These are phyloP conservation scores for Thalassia testudinum DNA, from an alignment of 116 monocot species.

Conservation along the genomic window DNA sequence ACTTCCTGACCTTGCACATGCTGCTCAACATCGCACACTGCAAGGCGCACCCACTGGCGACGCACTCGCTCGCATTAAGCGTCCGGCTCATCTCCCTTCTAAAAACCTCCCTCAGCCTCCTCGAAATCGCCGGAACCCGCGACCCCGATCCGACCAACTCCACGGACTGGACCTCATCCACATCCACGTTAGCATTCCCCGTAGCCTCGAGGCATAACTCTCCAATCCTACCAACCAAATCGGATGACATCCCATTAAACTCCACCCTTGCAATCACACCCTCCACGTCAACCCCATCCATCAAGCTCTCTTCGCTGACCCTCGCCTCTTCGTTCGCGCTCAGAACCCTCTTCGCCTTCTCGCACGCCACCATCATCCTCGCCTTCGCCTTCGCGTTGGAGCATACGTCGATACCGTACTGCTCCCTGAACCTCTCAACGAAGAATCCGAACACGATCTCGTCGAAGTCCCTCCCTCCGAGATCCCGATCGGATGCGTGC, in stretches of 20 bases:
- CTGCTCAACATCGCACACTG: slow-evolving; percentile 90
- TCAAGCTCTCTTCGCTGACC: slow-evolving; percentile 70
- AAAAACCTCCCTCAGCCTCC: slow-evolving; percentile 44
- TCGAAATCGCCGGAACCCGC: slow-evolving; percentile 55
- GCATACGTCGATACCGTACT: slow-evolving; percentile 29
- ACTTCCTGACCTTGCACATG: too few relatives aligned
- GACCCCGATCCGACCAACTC: slow-evolving; percentile 93
- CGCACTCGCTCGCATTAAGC: slow-evolving; percentile 86
- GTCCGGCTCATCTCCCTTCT: slow-evolving; percentile 56
- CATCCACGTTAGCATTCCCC: slow-evolving; percentile 24
- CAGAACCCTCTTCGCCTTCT: slow-evolving; percentile 91
- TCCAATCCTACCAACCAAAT: slow-evolving; percentile 44
- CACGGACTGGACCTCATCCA: slow-evolving; percentile 36
- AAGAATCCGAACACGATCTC: slow-evolving; percentile 55
- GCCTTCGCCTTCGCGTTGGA: slow-evolving; percentile 53
- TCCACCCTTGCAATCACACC: slow-evolving; percentile 81
- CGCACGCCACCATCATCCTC: slow-evolving; percentile 51
- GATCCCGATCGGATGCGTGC: slow-evolving; percentile 37
- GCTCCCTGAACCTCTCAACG: slow-evolving; percentile 42
- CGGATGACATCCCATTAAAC: slow-evolving; percentile 49
- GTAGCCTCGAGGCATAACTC: slow-evolving; percentile 51
- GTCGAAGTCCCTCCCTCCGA: slow-evolving; percentile 88
- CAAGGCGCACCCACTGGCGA: slow-evolving; percentile 80
- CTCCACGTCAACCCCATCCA: slow-evolving; percentile 86
- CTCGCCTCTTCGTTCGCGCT: slow-evolving; percentile 72